Evolutionary conservation across 257 asterid genomes (phyloP).

Genomic region (Gardenia jasminoides): DNA sequence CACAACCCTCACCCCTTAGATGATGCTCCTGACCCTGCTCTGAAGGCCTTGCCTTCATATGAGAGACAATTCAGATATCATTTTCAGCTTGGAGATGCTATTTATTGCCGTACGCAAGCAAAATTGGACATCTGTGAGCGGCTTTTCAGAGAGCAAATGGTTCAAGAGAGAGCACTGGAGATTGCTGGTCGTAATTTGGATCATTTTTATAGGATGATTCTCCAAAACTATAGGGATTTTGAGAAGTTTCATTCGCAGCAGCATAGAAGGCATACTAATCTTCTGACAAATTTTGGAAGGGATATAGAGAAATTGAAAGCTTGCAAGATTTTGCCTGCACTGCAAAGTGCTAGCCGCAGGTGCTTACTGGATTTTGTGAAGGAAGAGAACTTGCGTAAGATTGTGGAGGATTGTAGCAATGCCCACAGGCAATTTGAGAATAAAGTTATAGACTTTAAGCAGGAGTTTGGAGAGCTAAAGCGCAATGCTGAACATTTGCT

Average conservation of each 20-base stretch:
- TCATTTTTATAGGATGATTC: slow-evolving; percentile 74
- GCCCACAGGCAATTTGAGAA: slow-evolving; percentile 91
- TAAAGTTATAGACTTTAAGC: slow-evolving; percentile 82
- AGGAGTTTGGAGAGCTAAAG: slow-evolving; percentile 84
- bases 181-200: slow-evolving; percentile 86
- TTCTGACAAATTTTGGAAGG: slow-evolving; percentile 68
- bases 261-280: slow-evolving; percentile 64
- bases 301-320: slow-evolving; percentile 79
- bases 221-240: slow-evolving; percentile 73
- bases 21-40: slow-evolving; percentile 87
- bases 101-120: slow-evolving; percentile 59
- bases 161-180: slow-evolving; percentile 90
- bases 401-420: slow-evolving; percentile 74
- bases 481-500: slow-evolving; percentile 65
- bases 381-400: slow-evolving; percentile 79
- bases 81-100: slow-evolving; percentile 72
- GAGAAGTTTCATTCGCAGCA: slow-evolving; percentile 75
- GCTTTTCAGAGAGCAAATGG: slow-evolving; percentile 76
- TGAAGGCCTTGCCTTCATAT: slow-evolving; percentile 82
- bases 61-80: slow-evolving; percentile 93
- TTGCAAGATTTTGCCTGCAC: slow-evolving; percentile 64
- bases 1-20: slow-evolving; percentile 70
- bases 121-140: slow-evolving; percentile 57
- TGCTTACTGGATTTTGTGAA: slow-evolving; percentile 85
- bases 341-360: slow-evolving; percentile 61